A percentile compares a stretch with the other conserved stretches of the same genome.
These are phyloP conservation scores for Helenozyma baotianmanensis DNA, from an alignment of 805 yeast species.

Conservation along the genomic window DNA sequence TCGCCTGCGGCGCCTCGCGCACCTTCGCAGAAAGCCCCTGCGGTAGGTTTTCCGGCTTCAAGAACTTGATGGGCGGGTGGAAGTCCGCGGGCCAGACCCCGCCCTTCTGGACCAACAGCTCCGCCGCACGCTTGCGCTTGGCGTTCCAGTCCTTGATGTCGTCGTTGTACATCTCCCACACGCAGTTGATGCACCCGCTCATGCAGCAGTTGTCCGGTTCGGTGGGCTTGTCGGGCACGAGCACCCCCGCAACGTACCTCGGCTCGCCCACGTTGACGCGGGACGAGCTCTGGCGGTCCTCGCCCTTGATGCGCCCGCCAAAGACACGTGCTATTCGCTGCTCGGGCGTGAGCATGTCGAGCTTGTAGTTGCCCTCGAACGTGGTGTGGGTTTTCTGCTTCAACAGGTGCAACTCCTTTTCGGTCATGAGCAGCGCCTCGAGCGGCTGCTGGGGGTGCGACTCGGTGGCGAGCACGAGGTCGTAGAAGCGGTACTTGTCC, in stretches of 20 bases:
- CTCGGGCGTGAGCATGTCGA: constrained; percentile 35
- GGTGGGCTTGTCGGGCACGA: constrained; percentile 75
- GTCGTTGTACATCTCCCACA: constrained; percentile 90
- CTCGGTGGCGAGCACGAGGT: constrained; percentile 32
- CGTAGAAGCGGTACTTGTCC: constrained; percentile 29
- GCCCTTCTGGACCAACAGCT: constrained; percentile 30
- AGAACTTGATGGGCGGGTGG: constrained; percentile 33
- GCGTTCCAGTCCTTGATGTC: constrained; percentile 80
- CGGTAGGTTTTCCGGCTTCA: constrained; percentile 32
- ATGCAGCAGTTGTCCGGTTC: constrained; percentile 97
- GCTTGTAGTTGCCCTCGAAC: constrained; percentile 30
- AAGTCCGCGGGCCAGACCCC: constrained; percentile 43
- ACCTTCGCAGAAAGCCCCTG: constrained; percentile 27
- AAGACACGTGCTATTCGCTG: constrained; percentile 48
- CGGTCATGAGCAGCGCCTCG: constrained; percentile 25
- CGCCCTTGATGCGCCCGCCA: constrained; percentile 56
- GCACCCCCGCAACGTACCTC: constrained; percentile 50
- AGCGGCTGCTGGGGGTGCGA: constrained; percentile 29
- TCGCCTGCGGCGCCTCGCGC: constrained; percentile 6
- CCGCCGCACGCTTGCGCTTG: constrained; percentile 55
- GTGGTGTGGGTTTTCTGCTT: constrained; percentile 18
- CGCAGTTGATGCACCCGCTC: constrained; percentile 96
- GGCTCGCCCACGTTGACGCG: constrained; percentile 35
- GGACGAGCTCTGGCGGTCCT: constrained; percentile 38
- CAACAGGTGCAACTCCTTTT: constrained; percentile 15